These are phyloP conservation scores for Ottelia alismoides DNA, from an alignment of 106 monocot species.

Conservation along the genomic window DNA sequence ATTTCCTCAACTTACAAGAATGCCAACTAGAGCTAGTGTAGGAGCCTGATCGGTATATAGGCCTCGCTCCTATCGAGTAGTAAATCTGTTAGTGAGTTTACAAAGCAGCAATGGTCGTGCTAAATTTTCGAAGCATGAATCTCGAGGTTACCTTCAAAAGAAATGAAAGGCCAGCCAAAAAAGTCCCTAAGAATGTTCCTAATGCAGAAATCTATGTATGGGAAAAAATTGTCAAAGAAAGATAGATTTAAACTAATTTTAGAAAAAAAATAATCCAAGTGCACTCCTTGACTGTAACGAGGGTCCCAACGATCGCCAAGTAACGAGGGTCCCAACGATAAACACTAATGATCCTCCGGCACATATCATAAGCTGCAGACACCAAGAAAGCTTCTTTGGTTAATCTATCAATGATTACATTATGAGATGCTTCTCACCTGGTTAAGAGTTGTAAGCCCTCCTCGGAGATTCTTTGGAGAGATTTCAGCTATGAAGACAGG, in stretches of 20 bases:
- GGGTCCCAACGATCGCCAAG: slow-evolving; percentile 41
- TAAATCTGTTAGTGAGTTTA: not conserved
- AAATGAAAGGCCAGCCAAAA: too few species aligned
- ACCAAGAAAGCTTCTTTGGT: not conserved
- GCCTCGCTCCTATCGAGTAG: slow-evolving; percentile 22
- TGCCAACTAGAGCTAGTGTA: slow-evolving; percentile 32
- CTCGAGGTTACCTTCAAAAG: slow-evolving; percentile 30
- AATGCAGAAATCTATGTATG: too few species aligned
- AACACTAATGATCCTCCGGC: slow-evolving; percentile 30
- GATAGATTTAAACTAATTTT: too few species aligned
- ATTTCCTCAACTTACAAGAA: slow-evolving; percentile 28
- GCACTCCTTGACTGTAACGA: too few species aligned
- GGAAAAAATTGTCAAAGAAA: too few species aligned
- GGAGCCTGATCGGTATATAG: slow-evolving; percentile 21
- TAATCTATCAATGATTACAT: too few species aligned
- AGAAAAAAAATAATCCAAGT: too few species aligned
- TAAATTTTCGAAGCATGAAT: not conserved
- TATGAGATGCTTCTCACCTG: slow-evolving; percentile 35
- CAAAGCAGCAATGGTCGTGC: not conserved
- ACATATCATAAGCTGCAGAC: slow-evolving; percentile 44
- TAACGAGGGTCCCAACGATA: slow-evolving; percentile 40
- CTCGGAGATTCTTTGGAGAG: slow-evolving; percentile 53
- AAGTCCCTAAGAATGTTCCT: too few species aligned
- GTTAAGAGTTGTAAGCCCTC: slow-evolving; percentile 46
- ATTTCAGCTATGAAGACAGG: slow-evolving; percentile 78